Percentiles rank a stretch among this genome's conserved stretches.
These are phyloP conservation scores for Botrytis galanthina DNA, from an alignment of 2,329 filamentous ascomycete species.

Conservation along the genomic window DNA sequence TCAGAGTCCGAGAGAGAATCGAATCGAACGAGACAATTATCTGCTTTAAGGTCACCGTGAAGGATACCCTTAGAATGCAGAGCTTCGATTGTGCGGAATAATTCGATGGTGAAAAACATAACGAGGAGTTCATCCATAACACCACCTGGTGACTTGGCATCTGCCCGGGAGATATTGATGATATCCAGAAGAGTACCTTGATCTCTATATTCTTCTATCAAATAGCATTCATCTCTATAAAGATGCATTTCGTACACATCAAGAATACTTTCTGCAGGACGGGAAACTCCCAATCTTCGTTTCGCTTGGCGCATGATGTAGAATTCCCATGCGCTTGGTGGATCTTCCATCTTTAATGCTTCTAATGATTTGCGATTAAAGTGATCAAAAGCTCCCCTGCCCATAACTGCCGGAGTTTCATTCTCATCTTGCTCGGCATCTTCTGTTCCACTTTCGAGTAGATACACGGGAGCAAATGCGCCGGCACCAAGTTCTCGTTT, in stretches of 20 bases:
- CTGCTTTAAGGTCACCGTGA: slow-evolving; percentile 92
- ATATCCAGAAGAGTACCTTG: slow-evolving; percentile 95
- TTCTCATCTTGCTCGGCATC: slow-evolving; percentile 49
- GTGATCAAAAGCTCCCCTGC: slow-evolving; percentile 59
- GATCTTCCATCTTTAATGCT: slow-evolving; percentile 92
- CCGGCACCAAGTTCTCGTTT: slow-evolving; percentile 87
- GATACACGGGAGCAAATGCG: slow-evolving; percentile 92
- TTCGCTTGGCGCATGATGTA: slow-evolving; percentile 88
- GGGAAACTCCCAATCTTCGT: slow-evolving; percentile 68
- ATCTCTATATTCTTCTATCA: slow-evolving; percentile 82
- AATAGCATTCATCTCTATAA: slow-evolving; percentile 84
- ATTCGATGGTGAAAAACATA: slow-evolving; percentile 94
- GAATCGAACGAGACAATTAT: slow-evolving; percentile 90
- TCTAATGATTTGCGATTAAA: slow-evolving; percentile 60
- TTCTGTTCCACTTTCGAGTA: slow-evolving; percentile 71
- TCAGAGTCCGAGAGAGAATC: slow-evolving; percentile 51
- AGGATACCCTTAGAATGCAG: slow-evolving; percentile 77
- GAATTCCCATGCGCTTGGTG: slow-evolving; percentile 90
- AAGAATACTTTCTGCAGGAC: slow-evolving; percentile 75
- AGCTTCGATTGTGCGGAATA: slow-evolving; percentile 85
- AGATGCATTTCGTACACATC: slow-evolving; percentile 87
- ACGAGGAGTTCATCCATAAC: slow-evolving; percentile 87
- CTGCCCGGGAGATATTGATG: slow-evolving; percentile 78
- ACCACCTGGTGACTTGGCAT: slow-evolving; percentile 54
- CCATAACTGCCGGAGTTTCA: slow-evolving; percentile 50